A percentile compares a stretch with the other conserved stretches of the same genome.
phyloP scores from a whole-genome alignment of 179 eudicot species.

The Vitellaria paradoxa region DNA sequence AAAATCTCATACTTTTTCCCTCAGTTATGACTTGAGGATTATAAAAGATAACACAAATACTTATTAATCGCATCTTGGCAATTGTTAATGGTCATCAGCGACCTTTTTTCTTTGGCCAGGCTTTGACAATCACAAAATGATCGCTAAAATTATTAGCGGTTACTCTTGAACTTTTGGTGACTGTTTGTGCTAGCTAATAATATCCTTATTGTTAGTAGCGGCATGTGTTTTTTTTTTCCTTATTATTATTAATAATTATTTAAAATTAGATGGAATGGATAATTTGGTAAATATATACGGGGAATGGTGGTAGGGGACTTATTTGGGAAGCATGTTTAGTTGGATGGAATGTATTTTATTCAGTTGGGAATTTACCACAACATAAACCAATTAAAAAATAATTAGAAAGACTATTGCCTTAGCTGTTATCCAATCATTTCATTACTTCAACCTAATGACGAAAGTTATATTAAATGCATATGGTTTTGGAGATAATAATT shows the following conservation, averaged over 20 bases:
- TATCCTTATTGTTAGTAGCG: too few relatives aligned
- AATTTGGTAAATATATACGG: not conserved
- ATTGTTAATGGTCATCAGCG: too few relatives aligned
- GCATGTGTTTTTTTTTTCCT: too few relatives aligned
- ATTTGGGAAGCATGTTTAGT: not conserved
- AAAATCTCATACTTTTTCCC: too few relatives aligned
- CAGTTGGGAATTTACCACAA: not conserved
- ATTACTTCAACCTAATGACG: not conserved
- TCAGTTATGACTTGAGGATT: too few relatives aligned
- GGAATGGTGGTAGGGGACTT: not conserved
- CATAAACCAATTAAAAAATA: not conserved
- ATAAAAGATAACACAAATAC: too few relatives aligned
- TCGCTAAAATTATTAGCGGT: too few relatives aligned
- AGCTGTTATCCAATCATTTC: slow-evolving; percentile 4
- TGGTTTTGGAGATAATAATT: not conserved
- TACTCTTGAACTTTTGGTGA: too few relatives aligned
- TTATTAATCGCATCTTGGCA: too few relatives aligned
- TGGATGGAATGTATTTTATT: not conserved
- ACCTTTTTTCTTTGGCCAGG: too few relatives aligned
- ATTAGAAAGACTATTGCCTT: not conserved
- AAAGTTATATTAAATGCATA: not conserved
- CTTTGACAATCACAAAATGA: too few relatives aligned
- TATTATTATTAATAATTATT: not conserved
- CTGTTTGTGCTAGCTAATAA: too few relatives aligned
- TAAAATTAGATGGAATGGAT: not conserved